Percentiles rank a stretch among this genome's conserved stretches.
Conservation (phyloP, 2,329 filamentous ascomycete genomes). For the Thielaviopsis musarum region DNA sequence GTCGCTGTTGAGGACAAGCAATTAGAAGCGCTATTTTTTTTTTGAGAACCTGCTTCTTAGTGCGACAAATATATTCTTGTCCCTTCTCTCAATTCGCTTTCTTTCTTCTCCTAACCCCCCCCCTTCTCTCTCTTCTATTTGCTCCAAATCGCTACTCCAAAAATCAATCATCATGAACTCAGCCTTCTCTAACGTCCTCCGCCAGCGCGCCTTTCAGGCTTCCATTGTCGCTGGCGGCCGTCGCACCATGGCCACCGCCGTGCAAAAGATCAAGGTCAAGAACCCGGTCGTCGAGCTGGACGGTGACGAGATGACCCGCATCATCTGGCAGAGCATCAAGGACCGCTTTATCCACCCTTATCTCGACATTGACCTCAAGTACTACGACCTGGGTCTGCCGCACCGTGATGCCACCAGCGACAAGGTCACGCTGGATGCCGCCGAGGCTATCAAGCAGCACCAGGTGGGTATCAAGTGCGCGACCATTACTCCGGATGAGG, state of each 20-base stretch:
- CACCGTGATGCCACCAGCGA: slow-evolving; percentile 95
- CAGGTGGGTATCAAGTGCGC: slow-evolving; percentile 97
- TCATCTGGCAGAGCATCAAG: slow-evolving; percentile 99
- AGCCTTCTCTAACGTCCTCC: slow-evolving; percentile 11
- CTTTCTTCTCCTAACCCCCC: background rate
- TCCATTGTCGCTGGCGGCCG: slow-evolving; percentile 12
- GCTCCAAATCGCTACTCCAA: background rate
- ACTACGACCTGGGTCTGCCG: slow-evolving; percentile 84
- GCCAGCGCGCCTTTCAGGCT: slow-evolving; percentile 11
- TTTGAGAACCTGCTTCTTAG: no score
- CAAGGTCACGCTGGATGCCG: slow-evolving; percentile 86
- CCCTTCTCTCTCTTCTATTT: background rate
- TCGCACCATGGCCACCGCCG: slow-evolving; percentile 36
- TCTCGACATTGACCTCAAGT: slow-evolving; percentile 95
- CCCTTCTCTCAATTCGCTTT: no score
- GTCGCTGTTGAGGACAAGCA: no score
- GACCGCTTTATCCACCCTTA: slow-evolving; percentile 96
- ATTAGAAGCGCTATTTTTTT: no score
- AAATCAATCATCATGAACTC: slow-evolving; percentile 5
- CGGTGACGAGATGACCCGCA: slow-evolving; percentile 89
- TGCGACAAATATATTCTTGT: background rate
- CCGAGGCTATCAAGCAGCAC: slow-evolving; percentile 98
- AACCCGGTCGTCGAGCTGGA: slow-evolving; percentile 97
- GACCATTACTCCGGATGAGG: slow-evolving; percentile 96
- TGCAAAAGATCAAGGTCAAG: slow-evolving; percentile 94